Evolutionary conservation across 1,284 basidiomycete species (phyloP).

Genomic region (Inonotus hispidus): DNA sequence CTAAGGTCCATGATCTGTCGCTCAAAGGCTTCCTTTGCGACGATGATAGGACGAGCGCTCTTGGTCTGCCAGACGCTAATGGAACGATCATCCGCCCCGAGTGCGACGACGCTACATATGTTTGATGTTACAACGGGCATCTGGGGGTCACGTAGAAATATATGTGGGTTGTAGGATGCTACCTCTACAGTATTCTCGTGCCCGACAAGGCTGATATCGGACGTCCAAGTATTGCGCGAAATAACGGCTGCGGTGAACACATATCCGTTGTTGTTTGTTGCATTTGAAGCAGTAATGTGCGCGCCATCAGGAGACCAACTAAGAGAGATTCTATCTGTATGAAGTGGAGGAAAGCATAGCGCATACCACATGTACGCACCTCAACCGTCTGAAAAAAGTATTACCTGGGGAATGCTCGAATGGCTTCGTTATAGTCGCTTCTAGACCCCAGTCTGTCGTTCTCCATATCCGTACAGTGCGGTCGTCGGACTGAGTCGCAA

Average conservation of each 20-base stretch:
- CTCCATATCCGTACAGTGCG: slow-evolving; percentile 96
- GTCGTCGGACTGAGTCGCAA: slow-evolving; percentile 97
- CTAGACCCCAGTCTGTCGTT: slow-evolving; percentile 86
- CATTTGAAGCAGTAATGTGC: slow-evolving; percentile 94
- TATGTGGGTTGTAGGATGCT: slow-evolving; percentile 87
- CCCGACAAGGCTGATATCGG: slow-evolving; percentile 90
- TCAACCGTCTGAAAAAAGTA: slow-evolving; percentile 91
- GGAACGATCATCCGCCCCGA: slow-evolving; percentile 85
- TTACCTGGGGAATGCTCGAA: slow-evolving; percentile 93
- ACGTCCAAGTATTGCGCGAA: slow-evolving; percentile 80
- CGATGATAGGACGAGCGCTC: slow-evolving; percentile 82
- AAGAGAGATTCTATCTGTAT: slow-evolving; percentile 6
- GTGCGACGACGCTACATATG: slow-evolving; percentile 80
- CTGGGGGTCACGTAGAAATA: slow-evolving; percentile 76
- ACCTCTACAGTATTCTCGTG: slow-evolving; percentile 99
- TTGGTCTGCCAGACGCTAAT: slow-evolving; percentile 95
- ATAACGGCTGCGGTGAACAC: slow-evolving; percentile 98
- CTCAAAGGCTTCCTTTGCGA: slow-evolving; percentile 92
- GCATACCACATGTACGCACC: slow-evolving; percentile 41
- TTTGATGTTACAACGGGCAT: slow-evolving; percentile 66
- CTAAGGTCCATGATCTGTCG: slow-evolving; percentile 92
- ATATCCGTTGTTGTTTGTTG: slow-evolving; percentile 91
- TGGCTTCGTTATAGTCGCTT: slow-evolving; percentile 81
- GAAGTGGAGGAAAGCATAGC: neutral
- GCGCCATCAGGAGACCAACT: slow-evolving; percentile 99